Evolutionary conservation across 768 basidiomycete species (phyloP).

Genomic region (Phanerodontia chrysosporium): DNA sequence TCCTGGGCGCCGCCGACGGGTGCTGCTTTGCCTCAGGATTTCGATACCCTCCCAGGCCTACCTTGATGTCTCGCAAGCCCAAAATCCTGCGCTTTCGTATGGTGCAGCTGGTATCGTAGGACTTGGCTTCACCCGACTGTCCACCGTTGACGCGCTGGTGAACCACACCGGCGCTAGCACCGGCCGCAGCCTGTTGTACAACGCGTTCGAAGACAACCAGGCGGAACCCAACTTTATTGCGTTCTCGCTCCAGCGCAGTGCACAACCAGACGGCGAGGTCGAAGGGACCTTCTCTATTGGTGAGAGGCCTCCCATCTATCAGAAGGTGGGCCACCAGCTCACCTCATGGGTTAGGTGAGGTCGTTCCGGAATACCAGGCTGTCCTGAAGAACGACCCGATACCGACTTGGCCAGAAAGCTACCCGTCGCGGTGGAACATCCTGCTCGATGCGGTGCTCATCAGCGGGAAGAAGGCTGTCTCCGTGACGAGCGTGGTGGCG

Average conservation of each 20-base stretch:
- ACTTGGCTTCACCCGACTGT: constrained; percentile 75
- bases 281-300: constrained; percentile 73
- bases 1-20: too few relatives aligned
- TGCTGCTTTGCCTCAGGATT: constrained; percentile 38
- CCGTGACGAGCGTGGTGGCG: constrained; percentile 50
- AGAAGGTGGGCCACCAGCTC: not conserved
- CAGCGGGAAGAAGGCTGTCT: constrained; percentile 39
- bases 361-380: constrained; percentile 55
- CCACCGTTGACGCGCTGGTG: constrained; percentile 59
- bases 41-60: constrained; percentile 66
- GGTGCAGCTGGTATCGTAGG: constrained; percentile 72
- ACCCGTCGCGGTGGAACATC: constrained; percentile 71
- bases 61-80: constrained; percentile 56
- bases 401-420: constrained; percentile 65
- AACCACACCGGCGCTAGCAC: constrained; percentile 53
- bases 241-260: constrained; percentile 63
- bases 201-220: constrained; percentile 66
- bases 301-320: constrained; percentile 24
- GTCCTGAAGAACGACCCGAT: constrained; percentile 57
- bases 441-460: constrained; percentile 71
- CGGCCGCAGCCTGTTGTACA: constrained; percentile 72
- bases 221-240: constrained; percentile 77
- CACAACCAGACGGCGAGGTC: constrained; percentile 48
- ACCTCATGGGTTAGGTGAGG: constrained; percentile 46
- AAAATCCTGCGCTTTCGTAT: constrained; percentile 70